A percentile compares a stretch with the other conserved stretches of the same genome.
These are phyloP conservation scores for Thraustochytrium sp. DNA, from an alignment of 352 stramenopile genomes.

Conservation along the genomic window DNA sequence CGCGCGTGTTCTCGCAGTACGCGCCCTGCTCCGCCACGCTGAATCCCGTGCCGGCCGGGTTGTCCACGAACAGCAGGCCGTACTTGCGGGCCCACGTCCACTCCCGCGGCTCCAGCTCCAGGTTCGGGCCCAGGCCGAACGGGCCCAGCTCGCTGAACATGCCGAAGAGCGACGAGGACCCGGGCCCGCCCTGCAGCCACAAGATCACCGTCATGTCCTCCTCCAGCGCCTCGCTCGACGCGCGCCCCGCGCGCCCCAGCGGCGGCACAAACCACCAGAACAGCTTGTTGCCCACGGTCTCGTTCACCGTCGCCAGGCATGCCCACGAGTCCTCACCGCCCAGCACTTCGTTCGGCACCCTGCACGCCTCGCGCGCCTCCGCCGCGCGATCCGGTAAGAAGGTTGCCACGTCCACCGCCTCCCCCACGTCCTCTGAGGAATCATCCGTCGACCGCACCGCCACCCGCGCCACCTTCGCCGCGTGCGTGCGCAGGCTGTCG, in stretches of 20 bases:
- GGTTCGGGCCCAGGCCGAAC: slow-evolving; percentile 41
- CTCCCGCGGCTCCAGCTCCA: slow-evolving; percentile 34
- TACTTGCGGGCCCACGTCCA: slow-evolving; percentile 48
- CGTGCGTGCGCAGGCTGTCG: too few relatives aligned
- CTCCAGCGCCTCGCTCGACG: background rate
- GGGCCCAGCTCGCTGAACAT: slow-evolving; percentile 52
- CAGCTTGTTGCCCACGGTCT: slow-evolving; percentile 32
- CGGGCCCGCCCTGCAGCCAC: slow-evolving; percentile 53
- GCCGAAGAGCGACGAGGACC: slow-evolving; percentile 50
- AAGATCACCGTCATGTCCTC: slow-evolving; percentile 46
- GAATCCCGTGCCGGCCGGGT: slow-evolving; percentile 52
- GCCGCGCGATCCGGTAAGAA: background rate
- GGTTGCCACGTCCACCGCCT: background rate
- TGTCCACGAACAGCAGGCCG: slow-evolving; percentile 52
- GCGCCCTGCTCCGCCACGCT: slow-evolving; percentile 41
- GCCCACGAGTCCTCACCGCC: slow-evolving; percentile 30
- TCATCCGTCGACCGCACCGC: too few relatives aligned
- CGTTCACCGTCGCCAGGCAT: slow-evolving; percentile 10
- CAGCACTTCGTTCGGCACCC: slow-evolving; percentile 2
- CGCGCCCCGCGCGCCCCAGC: background rate
- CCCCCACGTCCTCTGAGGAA: background rate
- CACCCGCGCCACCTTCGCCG: too few relatives aligned
- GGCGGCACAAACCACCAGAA: slow-evolving; percentile 46
- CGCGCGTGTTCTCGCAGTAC: slow-evolving; percentile 44
- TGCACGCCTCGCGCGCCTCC: background rate